These are phyloP conservation scores for Pulveroboletus sp. DNA, from an alignment of 768 basidiomycete species.

Conservation along the genomic window DNA sequence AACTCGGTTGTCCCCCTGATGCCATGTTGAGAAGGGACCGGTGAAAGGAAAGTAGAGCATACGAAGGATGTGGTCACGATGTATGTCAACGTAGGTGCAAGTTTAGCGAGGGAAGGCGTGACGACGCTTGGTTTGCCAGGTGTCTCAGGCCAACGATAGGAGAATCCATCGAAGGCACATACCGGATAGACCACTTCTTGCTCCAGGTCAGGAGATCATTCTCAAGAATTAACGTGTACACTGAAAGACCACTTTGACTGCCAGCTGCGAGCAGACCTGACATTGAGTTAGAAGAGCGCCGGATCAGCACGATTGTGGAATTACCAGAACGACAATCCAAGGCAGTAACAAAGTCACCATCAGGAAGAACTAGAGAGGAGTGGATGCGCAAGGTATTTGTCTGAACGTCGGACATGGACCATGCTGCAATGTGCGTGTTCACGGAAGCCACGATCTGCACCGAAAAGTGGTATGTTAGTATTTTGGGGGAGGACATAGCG, in stretches of 20 bases:
- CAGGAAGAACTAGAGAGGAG: conserved; percentile 68
- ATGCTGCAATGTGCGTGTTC: conserved; percentile 64
- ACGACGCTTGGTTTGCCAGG: conserved; percentile 36
- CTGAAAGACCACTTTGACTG: conserved; percentile 52
- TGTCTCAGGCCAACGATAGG: conserved; percentile 10
- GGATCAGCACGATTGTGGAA: not conserved
- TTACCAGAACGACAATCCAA: conserved; percentile 75
- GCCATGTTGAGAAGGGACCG: conserved; percentile 5
- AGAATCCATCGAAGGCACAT: conserved; percentile 19
- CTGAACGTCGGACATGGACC: conserved; percentile 68
- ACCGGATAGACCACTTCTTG: conserved; percentile 70
- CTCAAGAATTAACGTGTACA: conserved; percentile 74
- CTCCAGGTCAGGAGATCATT: conserved; percentile 84
- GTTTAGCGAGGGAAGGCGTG: conserved; percentile 49
- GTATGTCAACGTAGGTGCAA: conserved; percentile 74
- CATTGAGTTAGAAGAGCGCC: conserved; percentile 22
- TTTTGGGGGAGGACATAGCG: not conserved
- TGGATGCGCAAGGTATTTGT: conserved; percentile 73
- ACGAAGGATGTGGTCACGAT: conserved; percentile 64
- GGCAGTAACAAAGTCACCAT: conserved; percentile 49
- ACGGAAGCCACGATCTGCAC: conserved; percentile 69
- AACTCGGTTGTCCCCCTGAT: conserved; percentile 53
- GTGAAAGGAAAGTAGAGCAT: conserved; percentile 18
- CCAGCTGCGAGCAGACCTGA: conserved; percentile 77
- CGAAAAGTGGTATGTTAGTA: conserved; percentile 2